Conservation (phyloP, 2,329 filamentous ascomycete genomes). For the Colletotrichum sp. region DNA sequence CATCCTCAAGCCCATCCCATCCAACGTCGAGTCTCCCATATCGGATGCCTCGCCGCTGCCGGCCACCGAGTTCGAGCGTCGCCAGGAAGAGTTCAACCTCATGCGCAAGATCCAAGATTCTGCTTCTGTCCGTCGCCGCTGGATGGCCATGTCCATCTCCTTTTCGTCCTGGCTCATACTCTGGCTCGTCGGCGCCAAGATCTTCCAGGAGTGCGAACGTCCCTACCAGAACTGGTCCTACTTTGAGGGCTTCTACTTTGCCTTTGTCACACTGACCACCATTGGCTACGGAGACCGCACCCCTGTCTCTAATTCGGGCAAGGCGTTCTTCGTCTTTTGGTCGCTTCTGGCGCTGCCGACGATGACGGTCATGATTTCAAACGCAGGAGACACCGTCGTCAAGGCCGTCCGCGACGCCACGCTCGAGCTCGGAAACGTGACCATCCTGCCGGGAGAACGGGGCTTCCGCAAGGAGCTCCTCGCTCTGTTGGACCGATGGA, state of each 20-base stretch:
- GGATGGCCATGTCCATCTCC: slow-evolving; percentile 75
- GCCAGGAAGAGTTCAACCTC: slow-evolving; percentile 74
- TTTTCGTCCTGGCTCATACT: slow-evolving; percentile 71
- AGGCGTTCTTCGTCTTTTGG: slow-evolving; percentile 94
- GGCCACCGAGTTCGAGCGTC: slow-evolving; percentile 58
- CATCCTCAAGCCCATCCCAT: slow-evolving; percentile 54
- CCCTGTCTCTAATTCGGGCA: slow-evolving; percentile 78
- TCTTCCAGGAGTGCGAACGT: slow-evolving; percentile 66
- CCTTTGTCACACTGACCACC: slow-evolving; percentile 78
- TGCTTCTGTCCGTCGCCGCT: slow-evolving; percentile 70
- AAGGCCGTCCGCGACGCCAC: slow-evolving; percentile 62
- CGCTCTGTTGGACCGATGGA: slow-evolving; percentile 31
- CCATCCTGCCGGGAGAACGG: slow-evolving; percentile 63
- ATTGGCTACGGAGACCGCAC: slow-evolving; percentile 86
- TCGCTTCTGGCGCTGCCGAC: slow-evolving; percentile 84
- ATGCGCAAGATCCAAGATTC: slow-evolving; percentile 81
- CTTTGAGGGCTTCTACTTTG: slow-evolving; percentile 84
- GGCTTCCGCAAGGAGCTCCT: slow-evolving; percentile 52
- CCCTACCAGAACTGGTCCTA: slow-evolving; percentile 71
- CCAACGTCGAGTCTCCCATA: neutral
- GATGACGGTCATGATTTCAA: slow-evolving; percentile 85
- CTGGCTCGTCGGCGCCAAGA: slow-evolving; percentile 80
- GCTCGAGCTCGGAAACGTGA: slow-evolving; percentile 61
- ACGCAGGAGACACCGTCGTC: slow-evolving; percentile 85
- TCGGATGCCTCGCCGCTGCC: neutral